Conservation (phyloP, 768 basidiomycete species). For the Tulasnella sp. region DNA sequence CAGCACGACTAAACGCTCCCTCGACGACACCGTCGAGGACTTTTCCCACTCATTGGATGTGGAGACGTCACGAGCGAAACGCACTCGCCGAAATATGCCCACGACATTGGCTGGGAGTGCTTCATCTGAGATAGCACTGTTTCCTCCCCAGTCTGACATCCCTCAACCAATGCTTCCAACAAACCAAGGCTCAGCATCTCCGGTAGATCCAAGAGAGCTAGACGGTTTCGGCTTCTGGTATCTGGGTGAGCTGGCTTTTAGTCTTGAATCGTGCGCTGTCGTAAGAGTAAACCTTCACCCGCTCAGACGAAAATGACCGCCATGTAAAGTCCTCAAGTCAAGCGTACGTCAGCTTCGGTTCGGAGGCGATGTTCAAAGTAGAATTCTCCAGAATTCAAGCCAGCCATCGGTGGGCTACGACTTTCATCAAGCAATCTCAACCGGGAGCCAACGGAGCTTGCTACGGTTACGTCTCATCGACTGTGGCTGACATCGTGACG, state of each 20-base stretch:
- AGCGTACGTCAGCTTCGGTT: background rate
- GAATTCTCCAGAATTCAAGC: constrained; percentile 14
- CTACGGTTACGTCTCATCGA: constrained; percentile 2
- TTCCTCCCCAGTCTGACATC: background rate
- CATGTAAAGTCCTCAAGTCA: background rate
- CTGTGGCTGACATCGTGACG: background rate
- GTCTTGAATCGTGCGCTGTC: background rate
- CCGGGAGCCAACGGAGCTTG: background rate
- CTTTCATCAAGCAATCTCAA: background rate
- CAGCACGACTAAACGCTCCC: background rate
- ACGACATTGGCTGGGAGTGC: background rate
- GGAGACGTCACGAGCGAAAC: background rate
- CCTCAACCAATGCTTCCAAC: background rate
- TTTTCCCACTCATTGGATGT: background rate
- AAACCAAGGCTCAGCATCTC: background rate
- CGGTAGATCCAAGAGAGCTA: background rate
- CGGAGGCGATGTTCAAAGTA: background rate
- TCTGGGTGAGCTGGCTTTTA: constrained; percentile 6
- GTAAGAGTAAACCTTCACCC: background rate
- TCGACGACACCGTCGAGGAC: background rate
- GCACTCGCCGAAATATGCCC: background rate
- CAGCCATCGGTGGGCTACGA: constrained; percentile 7
- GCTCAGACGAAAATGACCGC: background rate
- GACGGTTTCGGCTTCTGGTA: constrained; percentile 23
- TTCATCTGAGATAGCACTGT: background rate